Evolutionary conservation across 352 stramenopile genomes (phyloP).

Genomic region (Globisporangium paddicum): DNA sequence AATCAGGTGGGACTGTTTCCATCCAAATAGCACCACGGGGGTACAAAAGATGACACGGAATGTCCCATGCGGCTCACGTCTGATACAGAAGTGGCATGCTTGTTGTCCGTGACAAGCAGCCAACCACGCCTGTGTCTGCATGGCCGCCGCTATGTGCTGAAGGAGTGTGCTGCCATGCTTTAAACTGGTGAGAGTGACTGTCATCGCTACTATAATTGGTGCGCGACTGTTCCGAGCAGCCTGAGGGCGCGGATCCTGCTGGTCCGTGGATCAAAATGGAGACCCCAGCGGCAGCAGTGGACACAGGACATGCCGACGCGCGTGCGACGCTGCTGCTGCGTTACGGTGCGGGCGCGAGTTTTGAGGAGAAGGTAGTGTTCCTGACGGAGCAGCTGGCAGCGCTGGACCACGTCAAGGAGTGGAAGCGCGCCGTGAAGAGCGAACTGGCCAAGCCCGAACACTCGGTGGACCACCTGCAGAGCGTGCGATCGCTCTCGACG

Average conservation of each 20-base stretch:
- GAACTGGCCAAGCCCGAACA: conserved; percentile 51
- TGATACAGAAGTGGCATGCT: background rate
- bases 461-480: conserved; percentile 34
- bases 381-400: conserved; percentile 43
- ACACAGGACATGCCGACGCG: background rate
- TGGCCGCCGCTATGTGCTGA: no score
- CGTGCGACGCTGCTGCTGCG: conserved; percentile 1
- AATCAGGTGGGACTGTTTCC: conserved; percentile 7
- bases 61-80: background rate
- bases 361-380: conserved; percentile 43
- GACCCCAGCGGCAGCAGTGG: background rate
- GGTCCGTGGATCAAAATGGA: conserved; percentile 3
- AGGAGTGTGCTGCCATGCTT: no score
- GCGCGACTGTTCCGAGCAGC: background rate
- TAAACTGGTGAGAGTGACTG: background rate
- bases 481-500: conserved; percentile 6
- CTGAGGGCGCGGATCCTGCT: background rate
- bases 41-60: background rate
- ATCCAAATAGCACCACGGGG: background rate
- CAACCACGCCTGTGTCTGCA: no score
- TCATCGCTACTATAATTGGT: background rate
- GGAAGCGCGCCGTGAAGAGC: conserved; percentile 45
- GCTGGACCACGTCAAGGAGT: conserved; percentile 40
- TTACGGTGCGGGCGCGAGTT: conserved; percentile 18
- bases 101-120: background rate